These are phyloP conservation scores for Boletus rufocinnamomeus DNA, from an alignment of 768 basidiomycete species.

Conservation along the genomic window DNA sequence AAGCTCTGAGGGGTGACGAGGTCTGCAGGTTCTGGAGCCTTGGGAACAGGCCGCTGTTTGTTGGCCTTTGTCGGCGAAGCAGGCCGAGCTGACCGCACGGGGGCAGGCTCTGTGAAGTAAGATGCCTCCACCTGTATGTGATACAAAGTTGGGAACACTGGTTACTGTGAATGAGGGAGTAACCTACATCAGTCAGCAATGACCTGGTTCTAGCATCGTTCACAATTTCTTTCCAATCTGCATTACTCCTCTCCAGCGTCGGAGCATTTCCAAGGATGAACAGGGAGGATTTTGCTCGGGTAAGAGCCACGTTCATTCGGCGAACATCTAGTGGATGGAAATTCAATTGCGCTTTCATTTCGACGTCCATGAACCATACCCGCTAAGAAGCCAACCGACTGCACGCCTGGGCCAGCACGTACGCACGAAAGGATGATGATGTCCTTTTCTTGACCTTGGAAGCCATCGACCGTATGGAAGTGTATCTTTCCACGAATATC, in stretches of 20 bases:
- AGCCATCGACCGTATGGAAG: constrained; percentile 98
- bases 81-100: constrained; percentile 17
- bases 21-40: constrained; percentile 32
- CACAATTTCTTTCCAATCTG: constrained; percentile 77
- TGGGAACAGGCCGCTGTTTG: constrained; percentile 24
- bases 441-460: constrained; percentile 99
- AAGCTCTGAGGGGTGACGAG: constrained; percentile 43
- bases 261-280: constrained; percentile 91
- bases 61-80: constrained; percentile 23
- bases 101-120: constrained; percentile 41
- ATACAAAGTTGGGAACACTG: not conserved
- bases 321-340: constrained; percentile 54
- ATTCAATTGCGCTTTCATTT: constrained; percentile 4
- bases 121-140: constrained; percentile 34
- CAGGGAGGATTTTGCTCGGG: constrained; percentile 92
- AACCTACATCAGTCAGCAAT: constrained; percentile 60
- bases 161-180: not conserved
- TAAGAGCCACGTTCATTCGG: constrained; percentile 98
- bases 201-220: constrained; percentile 69
- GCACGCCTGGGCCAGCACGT: constrained; percentile 83
- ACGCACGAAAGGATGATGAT: constrained; percentile 98
- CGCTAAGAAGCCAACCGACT: constrained; percentile 84
- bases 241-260: constrained; percentile 85
- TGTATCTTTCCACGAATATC: constrained; percentile 73
- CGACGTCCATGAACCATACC: constrained; percentile 43